Conservation (phyloP, 2,329 filamentous ascomycete genomes). For the Ceratocystis papillata region DNA sequence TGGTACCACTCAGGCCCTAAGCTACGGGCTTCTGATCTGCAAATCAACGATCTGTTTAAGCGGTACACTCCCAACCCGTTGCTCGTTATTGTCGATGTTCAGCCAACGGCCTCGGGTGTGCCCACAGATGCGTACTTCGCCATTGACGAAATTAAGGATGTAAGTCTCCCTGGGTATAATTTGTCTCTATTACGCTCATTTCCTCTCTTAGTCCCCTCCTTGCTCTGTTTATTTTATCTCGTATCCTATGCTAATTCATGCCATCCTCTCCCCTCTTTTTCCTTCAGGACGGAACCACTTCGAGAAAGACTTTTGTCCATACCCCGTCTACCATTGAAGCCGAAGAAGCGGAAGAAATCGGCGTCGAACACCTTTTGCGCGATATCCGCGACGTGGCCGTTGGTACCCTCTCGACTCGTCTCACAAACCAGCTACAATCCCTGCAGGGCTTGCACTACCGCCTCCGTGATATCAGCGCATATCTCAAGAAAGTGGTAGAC, state of each 20-base stretch:
- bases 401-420: conserved; percentile 87
- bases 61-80: conserved; percentile 94
- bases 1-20: conserved; percentile 99
- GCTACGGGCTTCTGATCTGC: conserved; percentile 86
- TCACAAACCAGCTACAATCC: conserved; percentile 95
- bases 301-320: conserved; percentile 94
- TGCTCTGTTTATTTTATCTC: conserved; percentile 6
- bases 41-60: conserved; percentile 99
- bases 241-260: too few species aligned
- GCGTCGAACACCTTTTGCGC: conserved; percentile 91
- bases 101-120: conserved; percentile 94
- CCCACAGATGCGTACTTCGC: conserved; percentile 99
- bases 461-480: conserved; percentile 86
- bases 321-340: conserved; percentile 97
- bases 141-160: conserved; percentile 96
- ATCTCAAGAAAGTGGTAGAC: conserved; percentile 91
- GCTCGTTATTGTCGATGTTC: conserved; percentile 95
- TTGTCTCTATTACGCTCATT: not conserved
- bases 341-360: conserved; percentile 97
- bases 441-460: conserved; percentile 91
- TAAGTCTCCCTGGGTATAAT: conserved; percentile 9
- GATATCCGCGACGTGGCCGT: conserved; percentile 98
- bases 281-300: conserved; percentile 82
- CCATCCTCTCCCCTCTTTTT: not conserved
- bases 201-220: not conserved